Evolutionary conservation across 768 basidiomycete genomes (phyloP).

Genomic region (Serendipita indica): DNA sequence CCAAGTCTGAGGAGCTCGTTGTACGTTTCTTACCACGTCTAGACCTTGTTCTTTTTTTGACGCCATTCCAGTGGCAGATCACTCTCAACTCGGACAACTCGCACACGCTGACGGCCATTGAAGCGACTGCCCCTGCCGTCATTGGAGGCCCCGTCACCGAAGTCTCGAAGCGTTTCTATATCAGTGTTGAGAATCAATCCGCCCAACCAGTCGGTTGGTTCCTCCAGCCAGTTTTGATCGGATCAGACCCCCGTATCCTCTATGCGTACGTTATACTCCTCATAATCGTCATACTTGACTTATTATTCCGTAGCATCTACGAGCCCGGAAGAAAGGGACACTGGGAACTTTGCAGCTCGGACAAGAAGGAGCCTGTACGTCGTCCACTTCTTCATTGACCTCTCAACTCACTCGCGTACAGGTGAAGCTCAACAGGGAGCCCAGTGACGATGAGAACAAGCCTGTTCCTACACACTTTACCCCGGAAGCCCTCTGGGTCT

Average conservation of each 20-base stretch:
- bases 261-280: neutral
- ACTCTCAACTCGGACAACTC: neutral
- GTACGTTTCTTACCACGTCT: neutral
- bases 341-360: neutral
- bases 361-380: constrained; percentile 3
- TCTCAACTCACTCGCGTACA: neutral
- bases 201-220: neutral
- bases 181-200: neutral
- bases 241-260: neutral
- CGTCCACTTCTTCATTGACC: neutral
- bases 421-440: neutral
- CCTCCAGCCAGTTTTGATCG: neutral
- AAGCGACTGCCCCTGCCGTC: neutral
- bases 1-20: neutral
- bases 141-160: neutral
- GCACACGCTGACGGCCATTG: neutral
- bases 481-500: neutral
- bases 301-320: too few relatives aligned
- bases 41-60: neutral
- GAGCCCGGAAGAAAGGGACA: too few relatives aligned
- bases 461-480: neutral
- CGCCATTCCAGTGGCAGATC: neutral
- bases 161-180: neutral
- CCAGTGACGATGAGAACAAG: neutral
- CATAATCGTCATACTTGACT: neutral